Evolutionary conservation across 306 rosid genomes (phyloP), one percentile per base, ranked within the genome.

Genomic region (Hippophae gyantsensis): DNA sequence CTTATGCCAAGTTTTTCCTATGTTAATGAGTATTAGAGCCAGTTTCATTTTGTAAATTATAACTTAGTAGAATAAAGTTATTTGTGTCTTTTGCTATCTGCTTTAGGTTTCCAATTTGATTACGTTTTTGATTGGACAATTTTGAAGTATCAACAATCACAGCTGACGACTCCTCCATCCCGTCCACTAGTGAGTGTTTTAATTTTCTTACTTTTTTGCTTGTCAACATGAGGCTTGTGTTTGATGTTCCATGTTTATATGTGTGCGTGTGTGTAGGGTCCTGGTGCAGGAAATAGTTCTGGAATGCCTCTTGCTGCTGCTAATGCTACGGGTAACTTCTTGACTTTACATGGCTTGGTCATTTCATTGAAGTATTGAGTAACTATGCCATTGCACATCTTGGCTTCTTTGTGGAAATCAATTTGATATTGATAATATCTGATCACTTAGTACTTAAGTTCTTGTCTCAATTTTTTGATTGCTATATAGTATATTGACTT

Each of bases 81-180:
- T 53, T 63, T 59, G 48, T 55, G 52, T 61, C 14, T 60, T 6
- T 56, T 66, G 61, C 56, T 50, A 45, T 65, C 65, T 48, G 50
- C 57, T 69, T 56, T 80, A 90, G 97, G 97, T 65, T 90, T 90
- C 74, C 97, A 87, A 82, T 86, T 90, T 67, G 97, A 90, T 79
- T 86, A 86, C 65, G 97, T 86, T 64, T 90, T 90, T 82, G 97
- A 89, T 69, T 89, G 97, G 95, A 90, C 97, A 64, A 90, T 90
- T 58, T 84, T 90, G 69, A 90, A 90, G 86, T 86, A 86, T 76
- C 97, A 87, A 78, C 97, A 87, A 62, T 89, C 95, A 27, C 97
- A 89, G 78, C 71, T 89, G 47, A 80, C 90, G 45, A 79, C 90
- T 62, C 97, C 97, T 68, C 89, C 96, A 23, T 59, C 85, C 41